These are phyloP conservation scores for Claviceps paspali DNA, from an alignment of 2,329 filamentous ascomycete genomes.

Conservation along the genomic window DNA sequence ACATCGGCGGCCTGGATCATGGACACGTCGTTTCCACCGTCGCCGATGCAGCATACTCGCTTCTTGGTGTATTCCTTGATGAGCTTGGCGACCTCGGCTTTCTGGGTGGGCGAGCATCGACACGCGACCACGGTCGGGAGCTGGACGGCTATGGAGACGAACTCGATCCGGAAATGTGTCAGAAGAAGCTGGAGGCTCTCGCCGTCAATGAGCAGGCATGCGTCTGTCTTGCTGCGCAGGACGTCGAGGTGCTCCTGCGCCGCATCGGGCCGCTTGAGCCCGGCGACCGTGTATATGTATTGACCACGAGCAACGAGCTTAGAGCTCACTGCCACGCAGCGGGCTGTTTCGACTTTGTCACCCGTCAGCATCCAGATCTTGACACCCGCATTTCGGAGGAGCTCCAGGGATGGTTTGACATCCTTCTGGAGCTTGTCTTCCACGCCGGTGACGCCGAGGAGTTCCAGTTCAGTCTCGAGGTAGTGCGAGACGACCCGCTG, in stretches of 20 bases:
- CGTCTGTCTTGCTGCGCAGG: slow-evolving; percentile 71
- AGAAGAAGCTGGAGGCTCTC: slow-evolving; percentile 78
- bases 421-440: slow-evolving; percentile 94
- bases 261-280: slow-evolving; percentile 67
- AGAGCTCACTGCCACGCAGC: slow-evolving; percentile 88
- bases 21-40: slow-evolving; percentile 94
- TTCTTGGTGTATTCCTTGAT: slow-evolving; percentile 90
- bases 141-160: slow-evolving; percentile 75
- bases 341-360: slow-evolving; percentile 94
- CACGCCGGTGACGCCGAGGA: slow-evolving; percentile 93
- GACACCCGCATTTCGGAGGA: slow-evolving; percentile 90
- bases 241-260: slow-evolving; percentile 84
- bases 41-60: slow-evolving; percentile 91
- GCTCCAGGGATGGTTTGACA: slow-evolving; percentile 87
- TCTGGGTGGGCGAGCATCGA: slow-evolving; percentile 91
- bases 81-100: slow-evolving; percentile 80
- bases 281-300: slow-evolving; percentile 86
- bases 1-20: slow-evolving; percentile 99
- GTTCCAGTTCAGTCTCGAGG: slow-evolving; percentile 76
- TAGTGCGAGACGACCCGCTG: slow-evolving; percentile 63
- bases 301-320: slow-evolving; percentile 89
- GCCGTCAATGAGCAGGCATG: slow-evolving; percentile 84
- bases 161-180: slow-evolving; percentile 65
- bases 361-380: slow-evolving; percentile 99
- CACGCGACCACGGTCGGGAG: slow-evolving; percentile 90